Percentiles rank a stretch among this genome's conserved stretches.
These are phyloP conservation scores for Neonectria ditissima DNA, from an alignment of 2,329 filamentous ascomycete genomes.

Conservation along the genomic window DNA sequence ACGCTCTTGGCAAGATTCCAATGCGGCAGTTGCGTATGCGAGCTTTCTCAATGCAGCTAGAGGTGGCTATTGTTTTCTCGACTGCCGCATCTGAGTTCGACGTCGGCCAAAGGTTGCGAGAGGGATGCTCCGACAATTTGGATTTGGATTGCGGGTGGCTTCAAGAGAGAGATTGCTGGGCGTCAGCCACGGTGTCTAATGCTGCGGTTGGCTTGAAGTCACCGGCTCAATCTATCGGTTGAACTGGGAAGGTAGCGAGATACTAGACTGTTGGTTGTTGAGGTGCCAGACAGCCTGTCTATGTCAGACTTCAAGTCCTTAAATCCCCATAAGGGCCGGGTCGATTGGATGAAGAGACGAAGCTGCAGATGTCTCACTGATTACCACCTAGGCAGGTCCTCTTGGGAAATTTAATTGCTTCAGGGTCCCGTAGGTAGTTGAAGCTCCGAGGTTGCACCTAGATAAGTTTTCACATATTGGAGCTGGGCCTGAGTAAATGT, in stretches of 20 bases:
- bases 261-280: neutral
- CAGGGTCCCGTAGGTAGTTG: no score
- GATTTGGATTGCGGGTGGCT: constrained; percentile 15
- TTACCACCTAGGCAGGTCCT: no score
- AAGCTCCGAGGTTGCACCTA: no score
- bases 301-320: neutral
- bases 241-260: neutral
- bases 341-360: no score
- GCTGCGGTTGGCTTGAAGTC: neutral
- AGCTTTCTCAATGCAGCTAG: neutral
- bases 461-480: no score
- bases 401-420: no score
- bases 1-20: neutral
- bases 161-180: constrained; percentile 2
- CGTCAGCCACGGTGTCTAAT: constrained; percentile 2
- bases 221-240: neutral
- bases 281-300: neutral
- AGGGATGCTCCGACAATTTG: neutral
- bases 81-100: constrained; percentile 11
- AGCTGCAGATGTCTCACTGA: no score
- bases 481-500: neutral
- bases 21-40: neutral
- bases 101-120: constrained; percentile 11
- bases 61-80: neutral
- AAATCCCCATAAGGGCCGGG: no score